Percentiles rank a stretch among this genome's conserved stretches.
Evolutionary conservation across 164 flowering plant species (phyloP).

Genomic region (Dillenia suffruticosa): DNA sequence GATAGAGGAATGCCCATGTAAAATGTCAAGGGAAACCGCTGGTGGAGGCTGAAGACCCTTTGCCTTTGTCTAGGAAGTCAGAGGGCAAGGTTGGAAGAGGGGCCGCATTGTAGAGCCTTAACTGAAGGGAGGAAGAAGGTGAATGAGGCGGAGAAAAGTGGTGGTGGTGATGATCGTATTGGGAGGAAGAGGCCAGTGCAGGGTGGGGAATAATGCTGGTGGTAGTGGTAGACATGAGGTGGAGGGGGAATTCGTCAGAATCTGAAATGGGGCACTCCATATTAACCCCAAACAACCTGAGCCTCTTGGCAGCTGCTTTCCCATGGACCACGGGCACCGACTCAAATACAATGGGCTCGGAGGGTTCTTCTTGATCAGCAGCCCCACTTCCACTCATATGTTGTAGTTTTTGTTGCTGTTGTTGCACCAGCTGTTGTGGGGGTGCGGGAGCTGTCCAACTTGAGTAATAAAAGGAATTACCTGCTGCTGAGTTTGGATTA

Average conservation of each 20-base stretch:
- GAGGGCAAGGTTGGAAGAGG: slow-evolving; percentile 8
- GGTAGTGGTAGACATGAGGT: slow-evolving; percentile 31
- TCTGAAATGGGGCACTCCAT: slow-evolving; percentile 66
- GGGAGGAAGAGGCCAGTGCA: slow-evolving; percentile 9
- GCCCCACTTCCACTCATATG: slow-evolving; percentile 14
- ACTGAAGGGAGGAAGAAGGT: slow-evolving; percentile 13
- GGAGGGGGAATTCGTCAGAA: slow-evolving; percentile 23
- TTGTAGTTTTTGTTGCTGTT: slow-evolving; percentile 3
- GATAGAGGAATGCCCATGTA: no score
- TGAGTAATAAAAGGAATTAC: slow-evolving; percentile 18
- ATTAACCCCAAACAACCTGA: slow-evolving; percentile 89
- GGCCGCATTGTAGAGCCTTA: slow-evolving; percentile 20
- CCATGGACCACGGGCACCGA: slow-evolving; percentile 83
- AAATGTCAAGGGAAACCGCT: no score
- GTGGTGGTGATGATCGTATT: slow-evolving; percentile 2
- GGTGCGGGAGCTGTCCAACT: slow-evolving; percentile 20
- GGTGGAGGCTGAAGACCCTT: slow-evolving; percentile 35
- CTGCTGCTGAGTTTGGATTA: slow-evolving; percentile 7
- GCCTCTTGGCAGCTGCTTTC: slow-evolving; percentile 48
- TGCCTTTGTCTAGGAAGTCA: slow-evolving; percentile 23
- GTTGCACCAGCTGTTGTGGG: slow-evolving; percentile 13
- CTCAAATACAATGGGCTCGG: slow-evolving; percentile 42
- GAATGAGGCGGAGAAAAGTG: neutral
- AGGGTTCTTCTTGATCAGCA: no score
- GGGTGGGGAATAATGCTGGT: slow-evolving; percentile 13